Evolutionary conservation across 495 filamentous ascomycete genomes (phyloP).

Genomic region (Annulohypoxylon moriforme): DNA sequence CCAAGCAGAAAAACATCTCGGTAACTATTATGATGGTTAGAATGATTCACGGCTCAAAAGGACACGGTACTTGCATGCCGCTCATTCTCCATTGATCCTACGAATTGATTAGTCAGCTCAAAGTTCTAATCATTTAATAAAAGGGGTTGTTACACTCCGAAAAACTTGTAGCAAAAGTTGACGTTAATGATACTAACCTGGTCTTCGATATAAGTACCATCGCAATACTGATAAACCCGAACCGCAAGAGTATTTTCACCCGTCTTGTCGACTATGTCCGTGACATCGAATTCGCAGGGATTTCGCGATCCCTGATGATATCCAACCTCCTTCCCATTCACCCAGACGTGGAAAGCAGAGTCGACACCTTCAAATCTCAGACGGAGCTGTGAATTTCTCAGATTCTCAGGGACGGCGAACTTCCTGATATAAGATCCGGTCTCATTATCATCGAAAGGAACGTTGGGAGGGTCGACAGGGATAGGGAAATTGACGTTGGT

Average conservation of each 20-base stretch:
- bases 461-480: slow-evolving; percentile 67
- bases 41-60: background rate
- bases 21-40: slow-evolving; percentile 51
- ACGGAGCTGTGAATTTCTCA: slow-evolving; percentile 59
- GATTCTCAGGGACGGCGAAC: slow-evolving; percentile 61
- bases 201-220: slow-evolving; percentile 74
- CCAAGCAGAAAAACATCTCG: slow-evolving; percentile 71
- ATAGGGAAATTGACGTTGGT: slow-evolving; percentile 71
- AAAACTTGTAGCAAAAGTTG: background rate
- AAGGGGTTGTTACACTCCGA: background rate
- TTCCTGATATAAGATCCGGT: slow-evolving; percentile 69
- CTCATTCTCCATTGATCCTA: slow-evolving; percentile 57
- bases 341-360: slow-evolving; percentile 72
- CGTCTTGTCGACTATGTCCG: slow-evolving; percentile 52
- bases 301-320: slow-evolving; percentile 74
- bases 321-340: slow-evolving; percentile 68
- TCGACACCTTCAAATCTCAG: slow-evolving; percentile 75
- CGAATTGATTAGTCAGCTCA: background rate
- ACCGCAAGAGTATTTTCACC: slow-evolving; percentile 65
- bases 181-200: slow-evolving; percentile 54
- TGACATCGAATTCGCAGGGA: slow-evolving; percentile 71
- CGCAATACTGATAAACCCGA: slow-evolving; percentile 71
- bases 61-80: slow-evolving; percentile 31
- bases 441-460: slow-evolving; percentile 67
- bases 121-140: background rate